These are phyloP conservation scores for Blastobotrys raffinosifermentans DNA, from an alignment of 1,139 yeast species.

Conservation along the genomic window DNA sequence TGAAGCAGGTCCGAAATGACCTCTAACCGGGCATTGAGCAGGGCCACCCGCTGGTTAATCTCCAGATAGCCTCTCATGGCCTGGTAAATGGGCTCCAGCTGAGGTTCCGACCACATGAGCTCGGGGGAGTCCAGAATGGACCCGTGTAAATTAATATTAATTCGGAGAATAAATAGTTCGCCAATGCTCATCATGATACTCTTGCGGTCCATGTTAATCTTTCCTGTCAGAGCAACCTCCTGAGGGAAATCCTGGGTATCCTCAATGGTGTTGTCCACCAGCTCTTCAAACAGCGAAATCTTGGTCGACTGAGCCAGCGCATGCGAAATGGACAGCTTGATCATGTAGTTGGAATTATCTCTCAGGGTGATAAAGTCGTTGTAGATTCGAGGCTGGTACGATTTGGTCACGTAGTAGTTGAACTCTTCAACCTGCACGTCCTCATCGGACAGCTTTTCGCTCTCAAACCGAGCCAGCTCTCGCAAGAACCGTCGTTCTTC, in stretches of 20 bases:
- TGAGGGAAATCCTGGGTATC: slow-evolving; percentile 96
- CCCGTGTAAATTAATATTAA: slow-evolving; percentile 80
- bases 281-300: slow-evolving; percentile 88
- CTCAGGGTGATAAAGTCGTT: slow-evolving; percentile 90
- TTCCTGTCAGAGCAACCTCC: slow-evolving; percentile 89
- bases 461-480: slow-evolving; percentile 82
- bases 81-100: slow-evolving; percentile 91
- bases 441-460: slow-evolving; percentile 81
- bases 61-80: slow-evolving; percentile 94
- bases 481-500: slow-evolving; percentile 80
- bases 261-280: slow-evolving; percentile 92
- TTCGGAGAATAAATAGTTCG: slow-evolving; percentile 83
- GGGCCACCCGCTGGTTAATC: slow-evolving; percentile 84
- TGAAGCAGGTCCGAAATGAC: slow-evolving; percentile 89
- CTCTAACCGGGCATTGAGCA: slow-evolving; percentile 84
- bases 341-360: slow-evolving; percentile 87
- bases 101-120: slow-evolving; percentile 98
- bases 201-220: slow-evolving; percentile 87
- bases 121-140: slow-evolving; percentile 95
- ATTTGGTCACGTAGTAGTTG: slow-evolving; percentile 85
- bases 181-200: slow-evolving; percentile 97
- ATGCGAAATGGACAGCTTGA: slow-evolving; percentile 81
- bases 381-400: slow-evolving; percentile 91
- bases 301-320: slow-evolving; percentile 92
- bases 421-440: slow-evolving; percentile 93